Percentiles rank a stretch among this genome's conserved stretches.
These are phyloP conservation scores for Vigna hirtella DNA, from an alignment of 306 rosid genomes.

Conservation along the genomic window DNA sequence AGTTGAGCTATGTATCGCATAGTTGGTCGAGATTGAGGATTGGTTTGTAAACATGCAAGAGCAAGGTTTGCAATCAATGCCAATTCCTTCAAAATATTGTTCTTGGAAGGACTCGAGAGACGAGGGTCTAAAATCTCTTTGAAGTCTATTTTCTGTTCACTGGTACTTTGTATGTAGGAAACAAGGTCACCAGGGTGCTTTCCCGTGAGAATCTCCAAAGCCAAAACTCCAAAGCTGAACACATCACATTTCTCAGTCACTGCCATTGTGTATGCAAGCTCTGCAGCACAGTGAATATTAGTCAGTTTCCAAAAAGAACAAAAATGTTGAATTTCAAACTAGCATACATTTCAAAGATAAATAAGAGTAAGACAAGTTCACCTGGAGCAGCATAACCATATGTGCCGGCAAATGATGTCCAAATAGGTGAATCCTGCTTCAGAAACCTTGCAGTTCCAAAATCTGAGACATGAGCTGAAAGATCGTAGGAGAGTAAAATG, in stretches of 20 bases:
- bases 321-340: background rate
- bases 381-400: slow-evolving; percentile 66
- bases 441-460: slow-evolving; percentile 60
- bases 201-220: slow-evolving; percentile 45
- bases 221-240: slow-evolving; percentile 52
- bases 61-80: slow-evolving; percentile 25
- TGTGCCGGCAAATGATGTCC: slow-evolving; percentile 59
- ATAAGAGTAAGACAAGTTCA: background rate
- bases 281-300: slow-evolving; percentile 33
- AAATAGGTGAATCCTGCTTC: slow-evolving; percentile 45
- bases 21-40: slow-evolving; percentile 48
- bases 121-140: slow-evolving; percentile 45
- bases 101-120: slow-evolving; percentile 21
- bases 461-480: slow-evolving; percentile 54
- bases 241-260: slow-evolving; percentile 53
- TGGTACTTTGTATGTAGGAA: slow-evolving; percentile 40
- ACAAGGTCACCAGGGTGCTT: slow-evolving; percentile 53
- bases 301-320: background rate
- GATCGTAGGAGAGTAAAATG: slow-evolving; percentile 41
- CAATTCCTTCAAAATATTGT: slow-evolving; percentile 27
- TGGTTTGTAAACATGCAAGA: slow-evolving; percentile 38
- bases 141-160: slow-evolving; percentile 23
- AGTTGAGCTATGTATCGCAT: slow-evolving; percentile 41
- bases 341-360: too few relatives aligned
- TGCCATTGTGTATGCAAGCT: slow-evolving; percentile 49